phyloP scores from a whole-genome alignment of 306 rosid genomes.

The Amphicarpaea edgeworthii region DNA sequence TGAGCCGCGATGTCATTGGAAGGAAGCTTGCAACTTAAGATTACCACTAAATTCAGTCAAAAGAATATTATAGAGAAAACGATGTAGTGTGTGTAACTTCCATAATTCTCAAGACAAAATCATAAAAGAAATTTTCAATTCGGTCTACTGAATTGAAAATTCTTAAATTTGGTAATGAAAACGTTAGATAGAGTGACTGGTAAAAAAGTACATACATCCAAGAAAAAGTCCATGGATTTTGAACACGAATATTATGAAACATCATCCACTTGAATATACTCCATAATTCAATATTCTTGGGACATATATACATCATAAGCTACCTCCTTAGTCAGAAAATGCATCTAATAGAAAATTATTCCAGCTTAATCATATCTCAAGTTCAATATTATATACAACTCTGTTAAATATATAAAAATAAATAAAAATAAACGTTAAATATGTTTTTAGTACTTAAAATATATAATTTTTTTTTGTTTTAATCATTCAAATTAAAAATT shows the following conservation, averaged over 20 bases:
- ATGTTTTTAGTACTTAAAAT: too few species aligned
- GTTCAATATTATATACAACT: too few species aligned
- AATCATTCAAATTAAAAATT: too few species aligned
- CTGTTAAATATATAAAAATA: too few species aligned
- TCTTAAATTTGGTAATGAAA: too few species aligned
- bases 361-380: too few species aligned
- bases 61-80: not conserved
- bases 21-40: not conserved
- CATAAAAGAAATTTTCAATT: not conserved
- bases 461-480: too few species aligned
- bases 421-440: too few species aligned
- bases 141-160: not conserved
- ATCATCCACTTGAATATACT: not conserved
- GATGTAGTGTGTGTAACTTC: not conserved
- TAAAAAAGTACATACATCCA: not conserved
- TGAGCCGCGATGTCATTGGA: not conserved
- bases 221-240: not conserved
- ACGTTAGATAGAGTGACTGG: too few species aligned
- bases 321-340: not conserved
- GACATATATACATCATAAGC: not conserved
- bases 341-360: not conserved
- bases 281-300: not conserved
- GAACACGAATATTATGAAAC: not conserved
- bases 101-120: constrained; percentile 2
- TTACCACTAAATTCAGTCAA: not conserved